phyloP scores from a whole-genome alignment of 2,329 filamentous ascomycete genomes.

The Byssothecium circinans region DNA sequence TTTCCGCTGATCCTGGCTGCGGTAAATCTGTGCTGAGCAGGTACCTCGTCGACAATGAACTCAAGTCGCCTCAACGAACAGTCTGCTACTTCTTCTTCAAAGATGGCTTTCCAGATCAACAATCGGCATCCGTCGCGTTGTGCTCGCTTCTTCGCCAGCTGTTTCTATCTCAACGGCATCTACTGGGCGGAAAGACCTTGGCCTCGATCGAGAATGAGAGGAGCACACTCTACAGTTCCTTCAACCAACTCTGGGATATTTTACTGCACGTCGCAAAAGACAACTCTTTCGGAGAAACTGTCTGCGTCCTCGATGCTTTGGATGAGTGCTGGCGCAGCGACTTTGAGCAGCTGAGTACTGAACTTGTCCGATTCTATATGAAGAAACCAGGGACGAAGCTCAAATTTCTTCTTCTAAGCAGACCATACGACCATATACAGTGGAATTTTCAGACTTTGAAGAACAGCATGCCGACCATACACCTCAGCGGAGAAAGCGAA shows the following conservation, averaged over 20 bases:
- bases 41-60: slow-evolving; percentile 14
- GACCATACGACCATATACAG: slow-evolving; percentile 30
- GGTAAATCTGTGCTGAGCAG: slow-evolving; percentile 30
- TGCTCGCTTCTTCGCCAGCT: slow-evolving; percentile 12
- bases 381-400: slow-evolving; percentile 12
- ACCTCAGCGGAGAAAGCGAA: slow-evolving; percentile 11
- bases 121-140: slow-evolving; percentile 1
- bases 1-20: slow-evolving; percentile 33
- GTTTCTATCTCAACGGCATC: slow-evolving; percentile 1
- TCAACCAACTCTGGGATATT: slow-evolving; percentile 7
- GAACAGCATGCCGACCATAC: slow-evolving; percentile 11
- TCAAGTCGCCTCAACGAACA: neutral
- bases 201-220: neutral
- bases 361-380: slow-evolving; percentile 8
- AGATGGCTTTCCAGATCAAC: slow-evolving; percentile 9
- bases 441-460: slow-evolving; percentile 13
- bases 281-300: slow-evolving; percentile 9
- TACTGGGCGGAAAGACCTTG: slow-evolving; percentile 1
- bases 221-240: neutral
- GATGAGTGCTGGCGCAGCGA: slow-evolving; percentile 33
- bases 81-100: slow-evolving; percentile 20
- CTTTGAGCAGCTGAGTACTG: slow-evolving; percentile 9
- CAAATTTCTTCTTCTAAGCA: slow-evolving; percentile 41
- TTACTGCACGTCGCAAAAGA: slow-evolving; percentile 3
- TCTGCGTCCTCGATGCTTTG: slow-evolving; percentile 38